A percentile compares a stretch with the other conserved stretches of the same genome.
These are phyloP conservation scores for Comarum palustre DNA, from an alignment of 306 rosid species.

Conservation along the genomic window DNA sequence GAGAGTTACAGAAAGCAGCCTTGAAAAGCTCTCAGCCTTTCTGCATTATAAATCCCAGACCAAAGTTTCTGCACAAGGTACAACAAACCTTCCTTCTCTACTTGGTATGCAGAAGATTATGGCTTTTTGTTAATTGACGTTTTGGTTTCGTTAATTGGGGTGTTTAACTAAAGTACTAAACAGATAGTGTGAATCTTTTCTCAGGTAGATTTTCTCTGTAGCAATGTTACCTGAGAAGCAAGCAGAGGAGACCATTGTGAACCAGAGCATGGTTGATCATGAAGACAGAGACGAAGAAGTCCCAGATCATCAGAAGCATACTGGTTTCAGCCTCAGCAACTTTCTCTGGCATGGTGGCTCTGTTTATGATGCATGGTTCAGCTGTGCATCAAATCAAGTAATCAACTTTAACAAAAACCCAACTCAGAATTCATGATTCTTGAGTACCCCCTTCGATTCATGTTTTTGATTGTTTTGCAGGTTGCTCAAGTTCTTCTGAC, in stretches of 20 bases:
- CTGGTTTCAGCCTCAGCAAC: conserved; percentile 44
- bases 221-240: conserved; percentile 62
- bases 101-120: conserved; percentile 10
- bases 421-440: conserved; percentile 7
- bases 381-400: conserved; percentile 96
- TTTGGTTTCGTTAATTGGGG: conserved; percentile 11
- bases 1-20: conserved; percentile 26
- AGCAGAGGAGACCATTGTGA: conserved; percentile 67
- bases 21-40: conserved; percentile 16
- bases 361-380: conserved; percentile 94
- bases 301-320: conserved; percentile 8
- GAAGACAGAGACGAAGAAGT: conserved; percentile 53
- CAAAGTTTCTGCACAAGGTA: conserved; percentile 16
- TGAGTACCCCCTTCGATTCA: neutral
- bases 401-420: neutral
- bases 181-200: conserved; percentile 9
- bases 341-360: conserved; percentile 96
- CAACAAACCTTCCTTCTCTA: conserved; percentile 25
- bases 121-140: neutral
- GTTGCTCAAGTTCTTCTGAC: conserved; percentile 95
- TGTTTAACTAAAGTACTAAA: neutral
- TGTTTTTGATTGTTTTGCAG: conserved; percentile 35
- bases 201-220: conserved; percentile 36
- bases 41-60: conserved; percentile 19
- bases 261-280: conserved; percentile 37